Base-by-base conservation (phyloP, 495 filamentous ascomycete genomes). In the Xylaria sp. region DNA sequence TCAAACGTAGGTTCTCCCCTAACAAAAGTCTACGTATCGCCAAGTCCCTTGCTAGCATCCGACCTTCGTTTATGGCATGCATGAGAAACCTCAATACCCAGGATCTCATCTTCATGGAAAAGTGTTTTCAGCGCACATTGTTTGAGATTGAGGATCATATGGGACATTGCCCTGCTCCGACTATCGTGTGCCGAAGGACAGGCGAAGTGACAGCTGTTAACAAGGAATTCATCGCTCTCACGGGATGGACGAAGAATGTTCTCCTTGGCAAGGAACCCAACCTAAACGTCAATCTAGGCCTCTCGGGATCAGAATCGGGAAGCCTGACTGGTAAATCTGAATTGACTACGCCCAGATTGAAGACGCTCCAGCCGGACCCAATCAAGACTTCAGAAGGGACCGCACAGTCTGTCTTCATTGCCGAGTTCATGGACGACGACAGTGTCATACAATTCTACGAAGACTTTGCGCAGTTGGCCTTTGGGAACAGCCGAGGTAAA, bases 51-150 rank as follows among this genome's bases (percentile, higher is more conserved):
- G 91, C 93, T 11, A 92, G 90, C 52, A 97, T 97, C 72, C 92
- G 96, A 24, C 96, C 96, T 6, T 93, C 93, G 8, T 95, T 99
- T 81, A 95, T 98, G 72, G 89, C 93, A 5, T 96, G 91, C 67
- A 95, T 92, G 29, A 91, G 91, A 71, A 93, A 91, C 3, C 83
- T 98, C 44, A 94, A 93, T 68, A 85, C 89, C 35, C 89, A 95
- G 75, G 96, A 99, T 78, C 87, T 98, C 24, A 90, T 99, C 29
- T 97, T 98, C 82, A 97, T 96, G 93, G 96, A 99, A 80, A 95
- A 97, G 79, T 95, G 92, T 77, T 93, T 98, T 77, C 96, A 99
- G 78, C 92, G 96, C 48, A 94, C 92, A 1, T 85, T 99, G 15
- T 93, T 91, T 78, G 94, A 97, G 76, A 96, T 97, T 74, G 93